These are phyloP conservation scores for Eucalyptus rudis DNA, from an alignment of 345 rosid species.

Conservation along the genomic window DNA sequence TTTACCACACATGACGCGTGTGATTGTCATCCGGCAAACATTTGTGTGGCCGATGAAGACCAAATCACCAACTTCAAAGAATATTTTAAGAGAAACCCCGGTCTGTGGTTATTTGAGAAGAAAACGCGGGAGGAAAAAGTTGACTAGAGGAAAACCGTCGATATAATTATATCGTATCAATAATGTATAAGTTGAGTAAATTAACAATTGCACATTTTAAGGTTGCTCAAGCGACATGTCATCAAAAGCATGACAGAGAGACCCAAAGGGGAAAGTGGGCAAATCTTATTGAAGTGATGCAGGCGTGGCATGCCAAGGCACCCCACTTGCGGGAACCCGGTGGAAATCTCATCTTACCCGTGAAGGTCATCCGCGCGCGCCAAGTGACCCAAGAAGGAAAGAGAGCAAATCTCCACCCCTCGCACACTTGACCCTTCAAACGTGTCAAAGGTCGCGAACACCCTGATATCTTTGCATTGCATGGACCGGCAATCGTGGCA, in stretches of 20 bases:
- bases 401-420: neutral
- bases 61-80: neutral
- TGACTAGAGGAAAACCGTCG: neutral
- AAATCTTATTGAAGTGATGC: neutral
- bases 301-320: neutral
- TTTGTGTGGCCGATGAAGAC: neutral
- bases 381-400: neutral
- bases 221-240: neutral
- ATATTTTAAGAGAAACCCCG: neutral
- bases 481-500: neutral
- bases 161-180: neutral
- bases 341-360: neutral
- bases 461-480: neutral
- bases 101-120: neutral
- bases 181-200: neutral
- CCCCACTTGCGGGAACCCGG: neutral
- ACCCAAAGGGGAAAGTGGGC: neutral
- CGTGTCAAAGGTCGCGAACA: neutral
- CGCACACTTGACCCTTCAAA: neutral
- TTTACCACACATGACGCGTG: neutral
- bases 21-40: neutral
- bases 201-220: neutral
- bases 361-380: neutral
- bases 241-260: neutral
- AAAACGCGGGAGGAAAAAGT: neutral